phyloP scores from a whole-genome alignment of 768 basidiomycete species.

The Exsudoporus frostii region DNA sequence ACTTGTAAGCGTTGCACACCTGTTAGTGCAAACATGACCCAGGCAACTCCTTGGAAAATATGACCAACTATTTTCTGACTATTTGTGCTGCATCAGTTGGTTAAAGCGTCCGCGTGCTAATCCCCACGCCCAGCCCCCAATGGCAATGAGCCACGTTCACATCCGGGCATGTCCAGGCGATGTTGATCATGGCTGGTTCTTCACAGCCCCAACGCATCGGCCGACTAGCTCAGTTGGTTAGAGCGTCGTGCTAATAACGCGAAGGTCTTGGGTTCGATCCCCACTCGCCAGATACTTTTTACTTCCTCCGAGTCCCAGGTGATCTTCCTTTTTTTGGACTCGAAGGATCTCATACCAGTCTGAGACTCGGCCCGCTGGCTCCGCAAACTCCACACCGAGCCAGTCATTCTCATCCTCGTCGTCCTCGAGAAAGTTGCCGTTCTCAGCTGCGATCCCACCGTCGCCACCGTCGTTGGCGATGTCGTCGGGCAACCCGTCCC shows the following conservation, averaged over 20 bases:
- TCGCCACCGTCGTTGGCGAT: constrained; percentile 18
- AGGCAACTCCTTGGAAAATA: too few species aligned
- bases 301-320: too few species aligned
- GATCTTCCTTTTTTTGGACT: constrained; percentile 12
- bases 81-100: too few species aligned
- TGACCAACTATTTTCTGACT: too few species aligned
- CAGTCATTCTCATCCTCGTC: not conserved
- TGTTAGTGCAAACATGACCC: too few species aligned
- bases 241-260: constrained; percentile 36
- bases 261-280: constrained; percentile 74
- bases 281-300: constrained; percentile 52
- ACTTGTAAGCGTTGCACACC: not conserved
- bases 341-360: constrained; percentile 20
- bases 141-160: too few species aligned
- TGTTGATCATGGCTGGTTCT: too few species aligned
- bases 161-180: too few species aligned
- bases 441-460: constrained; percentile 9
- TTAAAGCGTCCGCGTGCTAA: constrained; percentile 34
- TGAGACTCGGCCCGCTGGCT: constrained; percentile 19
- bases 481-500: constrained; percentile 11
- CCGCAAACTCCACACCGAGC: constrained; percentile 1
- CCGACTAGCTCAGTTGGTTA: constrained; percentile 35
- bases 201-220: not conserved
- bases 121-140: too few species aligned
- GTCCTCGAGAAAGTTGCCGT: not conserved